Evolutionary conservation across 768 basidiomycete genomes (phyloP).

Genomic region (Serpula lacrymans): DNA sequence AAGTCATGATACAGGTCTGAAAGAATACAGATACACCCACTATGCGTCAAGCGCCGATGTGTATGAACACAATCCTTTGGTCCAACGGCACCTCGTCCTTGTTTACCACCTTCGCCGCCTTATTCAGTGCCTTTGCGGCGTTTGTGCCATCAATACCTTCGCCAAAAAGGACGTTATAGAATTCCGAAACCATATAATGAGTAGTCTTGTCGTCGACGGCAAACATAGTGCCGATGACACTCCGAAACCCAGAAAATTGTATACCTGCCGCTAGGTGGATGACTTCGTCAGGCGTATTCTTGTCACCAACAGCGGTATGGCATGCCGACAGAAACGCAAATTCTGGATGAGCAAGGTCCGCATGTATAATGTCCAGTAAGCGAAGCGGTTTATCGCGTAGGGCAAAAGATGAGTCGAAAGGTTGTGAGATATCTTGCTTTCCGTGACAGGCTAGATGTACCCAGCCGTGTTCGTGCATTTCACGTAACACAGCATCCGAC

Average conservation of each 20-base stretch:
- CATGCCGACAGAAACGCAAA: slow-evolving; percentile 36
- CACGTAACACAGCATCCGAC: not conserved
- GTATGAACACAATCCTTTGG: slow-evolving; percentile 24
- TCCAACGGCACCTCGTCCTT: slow-evolving; percentile 18
- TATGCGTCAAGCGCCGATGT: slow-evolving; percentile 21
- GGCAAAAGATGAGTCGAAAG: slow-evolving; percentile 6
- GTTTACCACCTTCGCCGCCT: slow-evolving; percentile 17
- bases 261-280: slow-evolving; percentile 32
- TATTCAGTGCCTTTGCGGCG: slow-evolving; percentile 16
- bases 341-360: slow-evolving; percentile 17
- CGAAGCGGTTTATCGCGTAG: slow-evolving; percentile 16
- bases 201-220: slow-evolving; percentile 9
- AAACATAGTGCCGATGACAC: slow-evolving; percentile 12
- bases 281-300: slow-evolving; percentile 21
- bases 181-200: not conserved
- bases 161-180: slow-evolving; percentile 3
- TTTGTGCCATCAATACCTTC: not conserved
- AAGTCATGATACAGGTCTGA: no score
- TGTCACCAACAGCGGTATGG: slow-evolving; percentile 19
- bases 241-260: slow-evolving; percentile 12
- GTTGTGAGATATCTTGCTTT: not conserved
- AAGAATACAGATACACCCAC: no score
- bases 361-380: slow-evolving; percentile 23
- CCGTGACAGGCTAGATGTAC: slow-evolving; percentile 19
- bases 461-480: slow-evolving; percentile 5